Conservation (phyloP, 2,329 filamentous ascomycete genomes). For the Ploettnerulaceae sp. region DNA sequence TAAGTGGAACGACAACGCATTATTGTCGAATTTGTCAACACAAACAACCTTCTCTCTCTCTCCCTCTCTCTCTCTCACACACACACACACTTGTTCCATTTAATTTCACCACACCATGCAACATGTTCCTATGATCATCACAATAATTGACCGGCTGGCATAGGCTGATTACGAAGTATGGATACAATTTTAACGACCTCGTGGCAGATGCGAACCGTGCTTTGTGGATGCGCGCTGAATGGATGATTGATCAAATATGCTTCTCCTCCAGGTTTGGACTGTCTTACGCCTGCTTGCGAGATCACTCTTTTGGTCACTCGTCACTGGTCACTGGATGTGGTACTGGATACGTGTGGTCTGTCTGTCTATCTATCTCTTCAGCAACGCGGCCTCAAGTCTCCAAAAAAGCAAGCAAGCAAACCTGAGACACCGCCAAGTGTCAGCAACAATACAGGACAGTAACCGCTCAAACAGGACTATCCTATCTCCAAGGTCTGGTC, state of each 20-base stretch:
- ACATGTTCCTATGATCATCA: constrained; percentile 7
- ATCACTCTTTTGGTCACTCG: background rate
- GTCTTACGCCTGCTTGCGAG: constrained; percentile 3
- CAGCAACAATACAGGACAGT: too few species aligned
- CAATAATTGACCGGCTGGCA: constrained; percentile 11
- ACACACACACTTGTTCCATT: too few species aligned
- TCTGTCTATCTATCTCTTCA: too few species aligned
- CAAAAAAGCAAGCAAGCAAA: too few species aligned
- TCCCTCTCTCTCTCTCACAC: background rate
- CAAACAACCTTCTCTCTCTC: background rate
- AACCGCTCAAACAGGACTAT: too few species aligned
- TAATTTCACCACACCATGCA: constrained; percentile 12
- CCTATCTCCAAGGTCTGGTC: too few species aligned
- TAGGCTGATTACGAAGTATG: constrained; percentile 21
- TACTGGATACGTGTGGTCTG: too few species aligned
- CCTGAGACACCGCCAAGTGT: too few species aligned
- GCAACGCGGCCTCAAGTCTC: too few species aligned
- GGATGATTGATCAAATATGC: background rate
- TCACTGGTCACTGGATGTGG: too few species aligned
- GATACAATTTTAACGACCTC: constrained; percentile 1
- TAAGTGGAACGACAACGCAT: too few species aligned
- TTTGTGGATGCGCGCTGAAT: constrained; percentile 1
- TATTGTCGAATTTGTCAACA: too few species aligned
- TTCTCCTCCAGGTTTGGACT: background rate
- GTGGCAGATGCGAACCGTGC: constrained; percentile 17